These are phyloP conservation scores for Fusarium sp. DNA, from an alignment of 2,329 filamentous ascomycete species.

Conservation along the genomic window DNA sequence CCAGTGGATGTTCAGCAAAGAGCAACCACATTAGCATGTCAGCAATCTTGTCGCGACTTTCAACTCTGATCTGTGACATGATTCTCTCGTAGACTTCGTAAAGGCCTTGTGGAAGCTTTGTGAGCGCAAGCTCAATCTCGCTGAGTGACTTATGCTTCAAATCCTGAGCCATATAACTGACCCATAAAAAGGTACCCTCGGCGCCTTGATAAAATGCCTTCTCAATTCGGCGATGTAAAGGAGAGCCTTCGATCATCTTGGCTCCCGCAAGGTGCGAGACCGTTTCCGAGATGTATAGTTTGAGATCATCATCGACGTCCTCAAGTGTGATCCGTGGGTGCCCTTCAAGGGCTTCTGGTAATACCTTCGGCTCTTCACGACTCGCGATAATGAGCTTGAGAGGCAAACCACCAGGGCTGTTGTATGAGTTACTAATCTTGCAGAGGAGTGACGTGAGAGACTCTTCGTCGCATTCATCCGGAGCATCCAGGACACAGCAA, in stretches of 20 bases:
- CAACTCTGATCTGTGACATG: not conserved
- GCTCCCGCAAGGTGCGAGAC: not conserved
- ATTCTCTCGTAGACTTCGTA: not conserved
- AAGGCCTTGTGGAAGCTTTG: not conserved
- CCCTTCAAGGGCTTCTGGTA: not conserved
- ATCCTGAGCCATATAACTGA: not conserved
- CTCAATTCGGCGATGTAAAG: rapidly evolving
- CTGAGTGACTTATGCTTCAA: not conserved
- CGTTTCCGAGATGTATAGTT: not conserved
- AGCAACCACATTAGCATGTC: constrained; percentile 15
- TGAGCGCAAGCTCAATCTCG: not conserved
- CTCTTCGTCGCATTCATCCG: constrained; percentile 13
- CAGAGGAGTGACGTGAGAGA: rapidly evolving
- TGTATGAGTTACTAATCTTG: not conserved
- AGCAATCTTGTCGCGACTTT: not conserved
- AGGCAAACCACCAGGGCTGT: rapidly evolving
- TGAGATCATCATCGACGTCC: not conserved
- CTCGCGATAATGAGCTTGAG: not conserved
- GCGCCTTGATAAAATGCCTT: not conserved
- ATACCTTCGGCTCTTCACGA: not conserved
- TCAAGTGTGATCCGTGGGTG: not conserved
- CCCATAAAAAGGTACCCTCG: not conserved
- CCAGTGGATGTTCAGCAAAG: not conserved
- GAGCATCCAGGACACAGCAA: constrained; percentile 1
- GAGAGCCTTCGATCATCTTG: not conserved